phyloP scores from a whole-genome alignment of 495 filamentous ascomycete species.

The Talaromyces wortmannii region DNA sequence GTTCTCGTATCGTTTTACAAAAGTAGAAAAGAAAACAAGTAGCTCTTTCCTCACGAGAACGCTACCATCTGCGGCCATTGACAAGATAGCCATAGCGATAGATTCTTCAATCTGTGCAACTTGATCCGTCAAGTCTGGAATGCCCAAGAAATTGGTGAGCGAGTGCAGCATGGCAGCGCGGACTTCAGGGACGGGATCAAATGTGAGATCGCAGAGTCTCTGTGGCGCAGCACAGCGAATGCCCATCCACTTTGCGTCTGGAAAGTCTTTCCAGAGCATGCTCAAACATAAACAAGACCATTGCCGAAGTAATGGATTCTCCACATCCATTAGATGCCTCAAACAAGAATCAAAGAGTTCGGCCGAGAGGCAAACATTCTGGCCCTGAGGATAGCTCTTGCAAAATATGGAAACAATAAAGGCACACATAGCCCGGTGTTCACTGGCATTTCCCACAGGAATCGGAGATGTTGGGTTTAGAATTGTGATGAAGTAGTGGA shows the following conservation, averaged over 20 bases:
- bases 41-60: slow-evolving; percentile 90
- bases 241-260: slow-evolving; percentile 90
- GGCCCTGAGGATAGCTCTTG: slow-evolving; percentile 83
- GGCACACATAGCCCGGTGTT: slow-evolving; percentile 98
- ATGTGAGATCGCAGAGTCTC: slow-evolving; percentile 70
- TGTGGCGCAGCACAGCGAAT: slow-evolving; percentile 75
- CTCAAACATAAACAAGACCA: slow-evolving; percentile 97
- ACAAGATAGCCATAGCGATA: slow-evolving; percentile 73
- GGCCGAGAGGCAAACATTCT: slow-evolving; percentile 72
- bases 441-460: slow-evolving; percentile 74
- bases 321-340: slow-evolving; percentile 69
- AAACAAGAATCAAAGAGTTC: slow-evolving; percentile 83
- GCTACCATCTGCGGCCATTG: slow-evolving; percentile 86
- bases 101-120: slow-evolving; percentile 85
- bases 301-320: slow-evolving; percentile 84
- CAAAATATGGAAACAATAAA: slow-evolving; percentile 97
- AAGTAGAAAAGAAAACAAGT: slow-evolving; percentile 86
- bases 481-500: slow-evolving; percentile 90
- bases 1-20: slow-evolving; percentile 83
- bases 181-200: slow-evolving; percentile 92
- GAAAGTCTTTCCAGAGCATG: slow-evolving; percentile 85
- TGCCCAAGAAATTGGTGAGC: slow-evolving; percentile 87
- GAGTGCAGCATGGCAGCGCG: slow-evolving; percentile 89
- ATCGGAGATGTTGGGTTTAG: slow-evolving; percentile 77
- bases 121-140: slow-evolving; percentile 86